Conservation (phyloP, 805 yeast genomes). For the Peterozyma toletana region DNA sequence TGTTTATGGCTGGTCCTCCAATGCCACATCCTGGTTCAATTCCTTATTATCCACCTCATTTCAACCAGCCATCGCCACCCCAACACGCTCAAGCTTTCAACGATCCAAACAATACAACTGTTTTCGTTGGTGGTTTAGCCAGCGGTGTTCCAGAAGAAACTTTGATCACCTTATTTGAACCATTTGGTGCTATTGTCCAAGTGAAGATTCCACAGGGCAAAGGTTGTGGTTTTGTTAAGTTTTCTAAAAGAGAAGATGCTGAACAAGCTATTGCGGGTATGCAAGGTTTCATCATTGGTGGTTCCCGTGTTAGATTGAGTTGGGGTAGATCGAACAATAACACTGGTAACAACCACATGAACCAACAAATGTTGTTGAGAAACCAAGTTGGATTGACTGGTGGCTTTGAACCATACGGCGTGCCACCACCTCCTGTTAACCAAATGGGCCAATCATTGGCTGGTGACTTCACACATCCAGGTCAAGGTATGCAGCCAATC, state of each 20-base stretch:
- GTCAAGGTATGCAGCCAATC: slow-evolving; percentile 8
- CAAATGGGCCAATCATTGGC: slow-evolving; percentile 7
- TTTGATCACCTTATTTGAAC: slow-evolving; percentile 53
- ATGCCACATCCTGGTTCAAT: slow-evolving; percentile 9
- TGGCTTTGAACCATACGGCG: slow-evolving; percentile 12
- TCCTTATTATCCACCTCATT: slow-evolving; percentile 8
- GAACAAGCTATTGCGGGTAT: slow-evolving; percentile 70
- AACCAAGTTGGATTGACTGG: slow-evolving; percentile 9
- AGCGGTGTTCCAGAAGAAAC: slow-evolving; percentile 56
- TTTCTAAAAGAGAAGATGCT: slow-evolving; percentile 61
- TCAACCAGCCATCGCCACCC: slow-evolving; percentile 8
- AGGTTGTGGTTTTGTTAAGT: slow-evolving; percentile 75
- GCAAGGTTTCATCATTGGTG: slow-evolving; percentile 77
- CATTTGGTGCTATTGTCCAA: slow-evolving; percentile 64
- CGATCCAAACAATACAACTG: slow-evolving; percentile 73
- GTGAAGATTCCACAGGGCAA: slow-evolving; percentile 75
- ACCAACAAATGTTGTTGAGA: slow-evolving; percentile 10
- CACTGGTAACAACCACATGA: slow-evolving; percentile 4
- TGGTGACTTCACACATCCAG: slow-evolving; percentile 7
- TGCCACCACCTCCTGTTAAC: slow-evolving; percentile 5
- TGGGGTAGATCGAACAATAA: slow-evolving; percentile 56
- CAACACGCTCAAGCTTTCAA: slow-evolving; percentile 15
- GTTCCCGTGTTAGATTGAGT: slow-evolving; percentile 61
- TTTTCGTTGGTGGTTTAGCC: slow-evolving; percentile 64
- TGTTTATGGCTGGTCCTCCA: slow-evolving; percentile 6